A percentile compares a stretch with the other conserved stretches of the same genome.
Evolutionary conservation across 2,329 filamentous ascomycete species (phyloP).

Genomic region (Fusarium nygamai): DNA sequence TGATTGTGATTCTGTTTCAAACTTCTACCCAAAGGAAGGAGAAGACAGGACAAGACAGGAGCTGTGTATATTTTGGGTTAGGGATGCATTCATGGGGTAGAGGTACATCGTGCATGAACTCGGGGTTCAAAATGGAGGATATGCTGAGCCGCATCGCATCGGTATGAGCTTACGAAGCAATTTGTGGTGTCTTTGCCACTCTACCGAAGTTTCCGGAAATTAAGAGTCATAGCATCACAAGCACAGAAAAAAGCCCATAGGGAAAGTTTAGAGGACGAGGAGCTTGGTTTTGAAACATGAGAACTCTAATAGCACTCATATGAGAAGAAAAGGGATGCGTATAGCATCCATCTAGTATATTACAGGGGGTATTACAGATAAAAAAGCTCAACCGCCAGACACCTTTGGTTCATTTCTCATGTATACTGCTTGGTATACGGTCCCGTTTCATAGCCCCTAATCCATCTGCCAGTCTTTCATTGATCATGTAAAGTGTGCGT

Average conservation of each 20-base stretch:
- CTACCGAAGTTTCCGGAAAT: slow-evolving; percentile 22
- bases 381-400: slow-evolving; percentile 7
- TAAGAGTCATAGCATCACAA: slow-evolving; percentile 12
- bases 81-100: slow-evolving; percentile 20
- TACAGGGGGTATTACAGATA: slow-evolving; percentile 34
- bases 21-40: slow-evolving; percentile 1
- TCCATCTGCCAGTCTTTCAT: slow-evolving; percentile 20
- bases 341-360: slow-evolving; percentile 36
- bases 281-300: not conserved
- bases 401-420: slow-evolving; percentile 27
- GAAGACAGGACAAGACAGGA: not conserved
- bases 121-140: not conserved
- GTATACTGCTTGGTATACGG: slow-evolving; percentile 17
- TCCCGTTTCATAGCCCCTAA: not conserved
- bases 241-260: not conserved
- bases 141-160: not conserved
- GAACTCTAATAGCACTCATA: not conserved
- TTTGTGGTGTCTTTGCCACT: slow-evolving; percentile 21
- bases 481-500: slow-evolving; percentile 20
- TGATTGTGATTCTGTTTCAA: slow-evolving; percentile 6
- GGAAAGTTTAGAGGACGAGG: not conserved
- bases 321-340: slow-evolving; percentile 3
- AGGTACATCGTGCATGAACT: slow-evolving; percentile 14
- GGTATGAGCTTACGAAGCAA: slow-evolving; percentile 27
- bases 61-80: slow-evolving; percentile 22